phyloP scores from a whole-genome alignment of 179 eudicot genomes.

The Nepenthes alata region DNA sequence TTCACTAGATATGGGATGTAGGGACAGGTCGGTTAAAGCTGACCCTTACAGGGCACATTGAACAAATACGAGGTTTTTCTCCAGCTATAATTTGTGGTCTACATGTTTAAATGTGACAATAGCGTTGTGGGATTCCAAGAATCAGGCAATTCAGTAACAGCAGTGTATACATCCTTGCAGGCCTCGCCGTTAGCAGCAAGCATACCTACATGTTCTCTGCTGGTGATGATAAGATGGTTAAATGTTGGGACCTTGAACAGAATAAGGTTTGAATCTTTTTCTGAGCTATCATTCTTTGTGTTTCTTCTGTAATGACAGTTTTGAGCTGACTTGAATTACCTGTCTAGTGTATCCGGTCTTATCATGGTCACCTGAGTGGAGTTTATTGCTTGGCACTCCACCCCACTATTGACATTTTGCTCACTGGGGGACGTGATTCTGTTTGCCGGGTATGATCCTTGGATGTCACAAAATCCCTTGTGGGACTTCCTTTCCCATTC shows the following conservation, averaged over 20 bases:
- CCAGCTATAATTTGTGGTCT: too few species aligned
- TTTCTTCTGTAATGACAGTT: neutral
- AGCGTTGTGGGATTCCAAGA: neutral
- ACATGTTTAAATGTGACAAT: too few species aligned
- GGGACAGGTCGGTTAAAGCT: slow-evolving; percentile 72
- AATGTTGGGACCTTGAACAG: slow-evolving; percentile 99
- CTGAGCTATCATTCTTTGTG: neutral
- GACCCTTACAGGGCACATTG: slow-evolving; percentile 95
- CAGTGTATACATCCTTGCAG: slow-evolving; percentile 21
- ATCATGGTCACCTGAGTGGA: slow-evolving; percentile 97
- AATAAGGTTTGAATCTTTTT: slow-evolving; percentile 51
- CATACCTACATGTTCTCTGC: slow-evolving; percentile 99
- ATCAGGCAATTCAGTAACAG: neutral
- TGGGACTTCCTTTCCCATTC: neutral
- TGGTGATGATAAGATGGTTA: slow-evolving; percentile 97
- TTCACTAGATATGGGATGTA: slow-evolving; percentile 84
- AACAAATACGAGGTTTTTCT: slow-evolving; percentile 83
- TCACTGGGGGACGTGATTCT: slow-evolving; percentile 98
- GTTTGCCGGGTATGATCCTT: slow-evolving; percentile 70
- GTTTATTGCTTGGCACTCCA: slow-evolving; percentile 93
- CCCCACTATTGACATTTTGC: slow-evolving; percentile 83
- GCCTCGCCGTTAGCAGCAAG: slow-evolving; percentile 80
- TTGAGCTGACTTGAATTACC: neutral
- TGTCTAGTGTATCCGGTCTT: slow-evolving; percentile 77
- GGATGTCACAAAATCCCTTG: neutral